Percentiles rank a stretch among this genome's conserved stretches.
Conservation (phyloP, 768 basidiomycete genomes). For the Macrolepiota albuminosa region DNA sequence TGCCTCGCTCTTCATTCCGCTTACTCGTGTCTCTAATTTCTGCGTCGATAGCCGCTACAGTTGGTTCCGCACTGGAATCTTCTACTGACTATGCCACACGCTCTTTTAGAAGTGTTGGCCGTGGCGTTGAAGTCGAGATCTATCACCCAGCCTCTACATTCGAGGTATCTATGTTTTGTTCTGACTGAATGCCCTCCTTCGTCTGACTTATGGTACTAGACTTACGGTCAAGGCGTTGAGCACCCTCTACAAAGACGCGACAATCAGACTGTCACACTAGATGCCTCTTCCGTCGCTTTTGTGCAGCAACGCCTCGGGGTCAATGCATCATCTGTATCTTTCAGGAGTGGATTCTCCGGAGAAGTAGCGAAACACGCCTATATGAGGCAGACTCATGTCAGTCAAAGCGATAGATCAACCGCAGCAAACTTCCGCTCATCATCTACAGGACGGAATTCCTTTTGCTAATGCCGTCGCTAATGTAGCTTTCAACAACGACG, state of each 20-base stretch:
- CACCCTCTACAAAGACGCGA: constrained; percentile 13
- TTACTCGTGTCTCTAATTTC: constrained; percentile 2
- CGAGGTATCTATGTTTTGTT: constrained; percentile 4
- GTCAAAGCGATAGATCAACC: neutral
- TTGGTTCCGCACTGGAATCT: neutral
- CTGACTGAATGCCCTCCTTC: neutral
- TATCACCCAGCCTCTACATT: constrained; percentile 14
- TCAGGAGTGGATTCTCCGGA: constrained; percentile 18
- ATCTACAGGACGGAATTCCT: constrained; percentile 14
- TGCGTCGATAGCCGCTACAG: neutral
- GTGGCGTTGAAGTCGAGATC: constrained; percentile 10
- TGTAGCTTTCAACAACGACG: constrained; percentile 14
- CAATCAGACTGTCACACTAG: constrained; percentile 1
- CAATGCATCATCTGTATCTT: constrained; percentile 14
- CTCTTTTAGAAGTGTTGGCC: constrained; percentile 9
- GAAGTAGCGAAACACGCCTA: constrained; percentile 24
- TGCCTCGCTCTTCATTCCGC: neutral
- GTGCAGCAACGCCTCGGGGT: constrained; percentile 13
- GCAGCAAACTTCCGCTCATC: neutral
- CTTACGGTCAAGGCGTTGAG: constrained; percentile 13
- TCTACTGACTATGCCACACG: constrained; percentile 8
- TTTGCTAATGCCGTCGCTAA: constrained; percentile 19
- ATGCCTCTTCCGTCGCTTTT: constrained; percentile 14
- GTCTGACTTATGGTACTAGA: constrained; percentile 2
- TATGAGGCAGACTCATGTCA: constrained; percentile 25